phyloP scores from a whole-genome alignment of 2,329 filamentous ascomycete genomes.

The Epichloe scottii region DNA sequence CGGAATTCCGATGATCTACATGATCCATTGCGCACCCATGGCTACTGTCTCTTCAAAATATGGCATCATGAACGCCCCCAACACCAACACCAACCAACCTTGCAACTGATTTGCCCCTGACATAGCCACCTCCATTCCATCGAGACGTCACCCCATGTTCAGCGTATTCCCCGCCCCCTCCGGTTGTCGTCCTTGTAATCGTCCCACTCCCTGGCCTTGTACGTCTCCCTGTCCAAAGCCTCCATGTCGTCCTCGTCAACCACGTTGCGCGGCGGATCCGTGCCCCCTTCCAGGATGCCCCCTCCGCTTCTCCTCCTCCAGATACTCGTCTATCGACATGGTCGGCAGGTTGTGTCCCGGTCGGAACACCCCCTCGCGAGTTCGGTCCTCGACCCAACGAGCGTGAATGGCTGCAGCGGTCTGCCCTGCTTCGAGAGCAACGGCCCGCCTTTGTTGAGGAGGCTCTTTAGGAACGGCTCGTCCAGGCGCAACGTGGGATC shows the following conservation, averaged over 20 bases:
- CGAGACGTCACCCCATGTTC: constrained; percentile 48
- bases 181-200: constrained; percentile 87
- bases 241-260: constrained; percentile 83
- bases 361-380: constrained; percentile 74
- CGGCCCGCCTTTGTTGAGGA: constrained; percentile 45
- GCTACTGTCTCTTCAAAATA: no score
- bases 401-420: constrained; percentile 80
- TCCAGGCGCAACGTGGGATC: constrained; percentile 63
- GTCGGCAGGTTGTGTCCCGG: constrained; percentile 88
- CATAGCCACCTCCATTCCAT: not conserved
- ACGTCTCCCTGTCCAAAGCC: constrained; percentile 77
- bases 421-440: constrained; percentile 69
- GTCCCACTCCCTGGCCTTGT: constrained; percentile 92
- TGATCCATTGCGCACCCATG: no score
- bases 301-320: constrained; percentile 75
- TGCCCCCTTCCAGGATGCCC: constrained; percentile 88
- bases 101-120: not conserved
- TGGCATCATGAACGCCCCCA: not conserved
- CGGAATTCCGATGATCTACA: no score
- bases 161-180: constrained; percentile 69
- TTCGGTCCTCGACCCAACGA: constrained; percentile 65
- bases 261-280: constrained; percentile 57
- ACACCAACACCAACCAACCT: not conserved
- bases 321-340: constrained; percentile 95
- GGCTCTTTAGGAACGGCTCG: constrained; percentile 37